Conservation (phyloP, 2,329 filamentous ascomycete species). For the Talaromyces islandicus region DNA sequence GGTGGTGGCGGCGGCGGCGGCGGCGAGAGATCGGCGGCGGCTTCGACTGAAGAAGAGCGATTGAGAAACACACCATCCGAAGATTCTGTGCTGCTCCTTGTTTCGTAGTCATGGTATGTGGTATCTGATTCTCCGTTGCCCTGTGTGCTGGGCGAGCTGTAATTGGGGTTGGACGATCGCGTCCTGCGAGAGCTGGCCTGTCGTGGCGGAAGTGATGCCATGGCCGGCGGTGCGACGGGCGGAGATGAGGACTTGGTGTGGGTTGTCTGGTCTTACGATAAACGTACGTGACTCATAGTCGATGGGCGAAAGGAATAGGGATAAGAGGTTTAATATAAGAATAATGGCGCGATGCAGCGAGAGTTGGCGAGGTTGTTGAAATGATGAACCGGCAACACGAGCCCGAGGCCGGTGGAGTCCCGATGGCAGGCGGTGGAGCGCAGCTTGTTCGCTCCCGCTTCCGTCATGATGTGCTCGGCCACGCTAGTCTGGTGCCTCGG, state of each 20-base stretch:
- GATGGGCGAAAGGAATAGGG: not conserved
- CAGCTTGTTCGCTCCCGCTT: not conserved
- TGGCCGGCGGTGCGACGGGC: not conserved
- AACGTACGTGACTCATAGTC: not conserved
- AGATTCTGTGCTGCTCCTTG: not conserved
- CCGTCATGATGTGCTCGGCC: not conserved
- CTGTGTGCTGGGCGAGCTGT: constrained; percentile 1
- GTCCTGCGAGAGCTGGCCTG: constrained; percentile 3
- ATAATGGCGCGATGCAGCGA: not conserved
- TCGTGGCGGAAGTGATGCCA: constrained; percentile 11
- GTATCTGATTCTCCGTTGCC: not conserved
- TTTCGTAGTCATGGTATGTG: not conserved
- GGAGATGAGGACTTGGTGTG: not conserved
- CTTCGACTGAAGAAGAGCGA: not conserved
- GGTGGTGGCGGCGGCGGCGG: not conserved
- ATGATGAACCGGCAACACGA: not conserved
- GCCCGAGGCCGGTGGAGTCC: not conserved
- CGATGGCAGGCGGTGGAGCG: not conserved
- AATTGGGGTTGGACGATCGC: constrained; percentile 5
- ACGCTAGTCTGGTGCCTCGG: not conserved
- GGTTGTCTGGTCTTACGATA: not conserved
- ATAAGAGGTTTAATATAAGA: not conserved
- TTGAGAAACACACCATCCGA: constrained; percentile 7
- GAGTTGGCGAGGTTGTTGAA: not conserved
- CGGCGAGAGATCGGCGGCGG: not conserved